Conservation (phyloP, 163 green algal genomes). For the Scenedesmus sp. region DNA sequence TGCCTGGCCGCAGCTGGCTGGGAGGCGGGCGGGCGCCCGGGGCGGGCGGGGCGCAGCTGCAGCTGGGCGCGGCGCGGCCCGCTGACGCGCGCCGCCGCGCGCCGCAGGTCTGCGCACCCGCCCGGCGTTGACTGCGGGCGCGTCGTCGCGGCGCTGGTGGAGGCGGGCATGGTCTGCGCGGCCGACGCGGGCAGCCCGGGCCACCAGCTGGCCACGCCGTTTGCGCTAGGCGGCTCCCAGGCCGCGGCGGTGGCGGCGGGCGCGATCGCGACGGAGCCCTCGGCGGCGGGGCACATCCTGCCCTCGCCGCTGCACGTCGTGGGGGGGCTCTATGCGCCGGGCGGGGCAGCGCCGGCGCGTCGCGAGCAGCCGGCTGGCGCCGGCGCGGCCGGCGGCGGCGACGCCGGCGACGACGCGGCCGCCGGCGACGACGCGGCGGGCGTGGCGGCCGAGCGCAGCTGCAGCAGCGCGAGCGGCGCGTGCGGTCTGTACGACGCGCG, state of each 20-base stretch:
- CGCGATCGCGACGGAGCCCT: neutral
- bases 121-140: too few relatives aligned
- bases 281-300: neutral
- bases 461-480: neutral
- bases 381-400: too few relatives aligned
- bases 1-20: too few relatives aligned
- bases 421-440: too few relatives aligned
- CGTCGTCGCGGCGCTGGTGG: neutral
- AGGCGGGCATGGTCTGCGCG: constrained; percentile 12
- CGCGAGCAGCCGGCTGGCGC: neutral
- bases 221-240: constrained; percentile 13
- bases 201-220: constrained; percentile 16
- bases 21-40: too few relatives aligned
- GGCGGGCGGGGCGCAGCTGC: too few relatives aligned
- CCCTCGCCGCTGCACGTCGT: constrained; percentile 25
- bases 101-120: too few relatives aligned
- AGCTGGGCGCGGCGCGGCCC: too few relatives aligned
- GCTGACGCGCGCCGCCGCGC: too few relatives aligned
- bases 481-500: too few relatives aligned
- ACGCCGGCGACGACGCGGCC: too few relatives aligned
- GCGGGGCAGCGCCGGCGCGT: neutral
- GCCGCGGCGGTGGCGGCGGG: constrained; percentile 29
- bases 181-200: neutral
- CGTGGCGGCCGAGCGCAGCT: too few relatives aligned
- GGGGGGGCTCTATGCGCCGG: neutral